Evolutionary conservation across 2,329 filamentous ascomycete species (phyloP).

Genomic region (Pseudogymnoascus sp.): DNA sequence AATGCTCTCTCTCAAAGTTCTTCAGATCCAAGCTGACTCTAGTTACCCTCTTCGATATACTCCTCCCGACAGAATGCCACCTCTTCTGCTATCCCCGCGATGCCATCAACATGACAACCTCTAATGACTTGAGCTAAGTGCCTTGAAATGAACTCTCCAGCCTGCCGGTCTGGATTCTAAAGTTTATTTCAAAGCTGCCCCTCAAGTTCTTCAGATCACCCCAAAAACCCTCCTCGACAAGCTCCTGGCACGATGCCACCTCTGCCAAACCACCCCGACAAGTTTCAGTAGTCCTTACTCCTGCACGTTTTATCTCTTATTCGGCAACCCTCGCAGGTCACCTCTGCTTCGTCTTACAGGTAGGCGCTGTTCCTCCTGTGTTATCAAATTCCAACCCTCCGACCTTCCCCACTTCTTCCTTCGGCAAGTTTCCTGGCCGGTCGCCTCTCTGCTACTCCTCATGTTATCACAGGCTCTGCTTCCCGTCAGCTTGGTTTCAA

Average conservation of each 20-base stretch:
- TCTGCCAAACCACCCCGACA: not conserved
- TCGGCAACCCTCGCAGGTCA: not conserved
- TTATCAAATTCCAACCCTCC: not conserved
- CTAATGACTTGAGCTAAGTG: not conserved
- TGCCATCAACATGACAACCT: not conserved
- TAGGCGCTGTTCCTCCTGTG: not conserved
- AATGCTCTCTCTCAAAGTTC: no score
- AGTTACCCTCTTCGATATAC: no score
- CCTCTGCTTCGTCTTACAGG: not conserved
- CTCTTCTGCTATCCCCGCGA: no score
- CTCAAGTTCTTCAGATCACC: not conserved
- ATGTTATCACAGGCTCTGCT: not conserved
- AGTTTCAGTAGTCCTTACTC: not conserved
- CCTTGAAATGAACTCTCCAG: no score
- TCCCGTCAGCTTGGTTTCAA: not conserved
- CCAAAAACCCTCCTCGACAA: not conserved
- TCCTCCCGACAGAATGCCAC: no score
- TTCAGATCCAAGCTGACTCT: no score
- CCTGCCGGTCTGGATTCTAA: no score
- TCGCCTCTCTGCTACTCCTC: not conserved
- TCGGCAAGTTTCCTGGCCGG: not conserved
- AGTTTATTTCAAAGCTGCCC: no score
- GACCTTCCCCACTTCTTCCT: not conserved
- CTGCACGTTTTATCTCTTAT: not conserved
- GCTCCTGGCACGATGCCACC: not conserved